Evolutionary conservation across 306 rosid species (phyloP).

Genomic region (Glycine tomentella): DNA sequence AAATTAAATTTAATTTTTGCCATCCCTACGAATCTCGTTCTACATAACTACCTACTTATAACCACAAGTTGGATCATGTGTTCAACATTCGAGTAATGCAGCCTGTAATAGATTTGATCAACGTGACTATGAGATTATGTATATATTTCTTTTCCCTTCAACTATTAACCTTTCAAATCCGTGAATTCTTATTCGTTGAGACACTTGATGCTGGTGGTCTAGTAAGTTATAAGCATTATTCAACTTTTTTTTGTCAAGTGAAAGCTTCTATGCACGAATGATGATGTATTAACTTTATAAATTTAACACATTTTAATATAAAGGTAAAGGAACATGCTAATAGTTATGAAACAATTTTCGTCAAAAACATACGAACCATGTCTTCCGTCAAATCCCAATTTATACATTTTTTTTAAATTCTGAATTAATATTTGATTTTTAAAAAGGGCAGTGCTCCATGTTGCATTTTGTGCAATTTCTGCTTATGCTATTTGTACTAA

Average conservation of each 20-base stretch:
- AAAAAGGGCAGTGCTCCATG: too few relatives aligned
- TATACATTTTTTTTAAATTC: too few relatives aligned
- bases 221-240: not conserved
- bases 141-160: not conserved
- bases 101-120: constrained; percentile 1
- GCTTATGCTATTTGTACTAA: too few relatives aligned
- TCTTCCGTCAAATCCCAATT: too few relatives aligned
- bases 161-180: not conserved
- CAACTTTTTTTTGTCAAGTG: not conserved
- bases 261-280: not conserved
- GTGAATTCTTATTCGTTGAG: not conserved
- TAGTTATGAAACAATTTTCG: too few relatives aligned
- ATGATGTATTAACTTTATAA: not conserved
- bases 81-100: not conserved
- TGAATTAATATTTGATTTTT: too few relatives aligned
- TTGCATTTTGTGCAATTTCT: too few relatives aligned
- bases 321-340: not conserved
- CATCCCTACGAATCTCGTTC: not conserved
- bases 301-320: not conserved
- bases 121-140: not conserved
- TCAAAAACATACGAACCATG: too few relatives aligned
- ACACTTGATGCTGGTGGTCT: constrained; percentile 15
- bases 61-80: not conserved
- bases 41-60: not conserved
- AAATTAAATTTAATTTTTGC: too few relatives aligned